Base-by-base conservation (phyloP, 1,284 basidiomycete species). In the Xerocomus cyaneibrunnescens region DNA sequence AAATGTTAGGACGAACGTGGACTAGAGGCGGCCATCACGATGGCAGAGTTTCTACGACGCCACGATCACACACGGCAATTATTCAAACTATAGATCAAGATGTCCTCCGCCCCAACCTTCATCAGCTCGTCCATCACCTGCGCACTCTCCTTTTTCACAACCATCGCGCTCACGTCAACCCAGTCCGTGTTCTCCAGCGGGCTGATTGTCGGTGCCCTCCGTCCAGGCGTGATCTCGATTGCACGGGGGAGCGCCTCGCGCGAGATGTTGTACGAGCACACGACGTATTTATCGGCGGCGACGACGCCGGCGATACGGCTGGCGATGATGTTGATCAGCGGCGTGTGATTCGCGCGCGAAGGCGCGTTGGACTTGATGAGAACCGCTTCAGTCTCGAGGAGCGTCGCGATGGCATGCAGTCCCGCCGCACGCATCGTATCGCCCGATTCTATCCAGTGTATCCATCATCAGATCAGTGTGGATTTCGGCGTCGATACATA, bases 391-490 rank as follows among this genome's bases (percentile, higher is more conserved):
- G 94, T 92, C 40, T 84, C 71, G 50, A 98, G 82, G 14, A 99
- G 72, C 2, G 93, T 96, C 39, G 87, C 89, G 65, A 99, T 97
- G 28, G 94, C 85, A 71, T 92, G 91, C 48, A 99, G 78, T 42
- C 96, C 96, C 2, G 95, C 96, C 22, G 96, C 97, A 37, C 96
- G 92, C 97, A 99, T 99, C 2, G 96, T 99, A 65, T 99, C 97
- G 27, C 96, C 96, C n/a, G 93, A 97, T 73, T 99, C 96, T 93
- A 69, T 27, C 38, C 25, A 17, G 9, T 3, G n/a, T 19, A 28
- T 40, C 16, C 13, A 36, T 54, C 34, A 46, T 38, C 10, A 31
- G 34, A 16, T 13, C n/a, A n/a, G n/a, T 19, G 13, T 7, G 22
- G 12, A 6, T 7, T 30, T 38, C 7, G 10, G 30, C 10, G 30